Evolutionary conservation across 768 basidiomycete species (phyloP).

Genomic region (Phlebiopsis flavidoalba): DNA sequence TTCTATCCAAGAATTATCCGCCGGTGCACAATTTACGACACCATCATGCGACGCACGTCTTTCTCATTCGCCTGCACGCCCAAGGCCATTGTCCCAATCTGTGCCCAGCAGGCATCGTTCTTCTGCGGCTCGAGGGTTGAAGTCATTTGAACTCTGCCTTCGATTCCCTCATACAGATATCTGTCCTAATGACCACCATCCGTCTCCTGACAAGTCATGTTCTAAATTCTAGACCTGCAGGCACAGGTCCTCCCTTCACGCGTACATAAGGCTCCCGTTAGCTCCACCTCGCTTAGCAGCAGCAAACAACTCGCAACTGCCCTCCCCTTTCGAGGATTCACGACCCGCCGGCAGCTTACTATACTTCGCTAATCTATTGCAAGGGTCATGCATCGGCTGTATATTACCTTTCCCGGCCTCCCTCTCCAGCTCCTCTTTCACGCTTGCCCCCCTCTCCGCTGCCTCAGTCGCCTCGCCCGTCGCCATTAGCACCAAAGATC

Average conservation of each 20-base stretch:
- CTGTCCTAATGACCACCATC: conserved; percentile 11
- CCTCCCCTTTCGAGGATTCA: neutral
- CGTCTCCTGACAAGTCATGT: conserved; percentile 5
- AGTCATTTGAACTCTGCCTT: neutral
- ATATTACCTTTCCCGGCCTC: no score
- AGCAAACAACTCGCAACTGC: neutral
- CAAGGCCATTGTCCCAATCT: conserved; percentile 7
- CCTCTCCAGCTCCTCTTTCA: no score
- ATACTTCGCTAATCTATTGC: neutral
- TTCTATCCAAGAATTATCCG: neutral
- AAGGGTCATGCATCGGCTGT: no score
- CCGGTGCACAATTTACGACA: neutral
- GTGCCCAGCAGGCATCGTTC: neutral
- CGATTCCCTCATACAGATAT: neutral
- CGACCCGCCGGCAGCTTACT: neutral
- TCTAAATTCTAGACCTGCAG: conserved; percentile 8
- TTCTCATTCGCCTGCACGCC: neutral
- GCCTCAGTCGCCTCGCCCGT: conserved; percentile 11
- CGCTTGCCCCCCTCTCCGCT: conserved; percentile 7
- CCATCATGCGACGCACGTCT: neutral
- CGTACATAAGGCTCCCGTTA: conserved; percentile 8
- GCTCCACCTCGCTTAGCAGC: neutral
- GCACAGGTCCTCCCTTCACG: conserved; percentile 14
- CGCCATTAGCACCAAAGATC: neutral
- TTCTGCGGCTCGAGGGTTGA: neutral